Evolutionary conservation across 2,329 filamentous ascomycete species (phyloP), one percentile per base, ranked within the genome.

Genomic region (Aspergillus proliferans): DNA sequence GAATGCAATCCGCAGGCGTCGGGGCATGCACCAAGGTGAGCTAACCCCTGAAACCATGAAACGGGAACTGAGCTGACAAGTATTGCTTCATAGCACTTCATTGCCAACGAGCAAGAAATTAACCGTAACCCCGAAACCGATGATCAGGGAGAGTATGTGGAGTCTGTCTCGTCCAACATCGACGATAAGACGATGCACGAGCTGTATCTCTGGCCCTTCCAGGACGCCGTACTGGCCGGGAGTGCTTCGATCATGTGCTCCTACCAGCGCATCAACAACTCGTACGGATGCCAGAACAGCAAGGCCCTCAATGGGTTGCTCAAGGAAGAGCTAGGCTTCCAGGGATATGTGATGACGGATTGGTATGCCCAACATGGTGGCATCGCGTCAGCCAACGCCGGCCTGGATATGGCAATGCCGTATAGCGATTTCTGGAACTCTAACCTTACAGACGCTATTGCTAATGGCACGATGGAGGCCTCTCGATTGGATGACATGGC

Each of bases 271-370:
- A 63, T 90, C 67, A 93, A 94, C 74, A 88, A 89, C 69, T 87
- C 83, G 3, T 89, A 90, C 55, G 78, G 69, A 18, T 92, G 88
- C 68, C 85, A 92, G 61, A 92, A 93, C 73, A 87, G 83, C 44
- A 84, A 88, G 63, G 71, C 85, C 5, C 71, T 89, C 52, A 93
- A 93, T 64, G 83, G 84, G 42, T 68, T 92, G 7, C 74, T 93
- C 56, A 93, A 92, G 72, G 80, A 80, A 24, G 88, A 93, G 66
- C 76, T 91, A 0, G 87, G 86, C 40, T 92, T 91, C 71, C 86
- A 61, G 21, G 59, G 87, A 0, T 89, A 88, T 58, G 79, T 92
- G 46, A 82, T 88, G 77, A 82, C 81, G 14, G 88, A 94, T 64
- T 93, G 88, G 87, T 73, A 78, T 56, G 88, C 86, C 4, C 85